Conservation (phyloP, 768 basidiomycete species). For the Xerocomellus chrysenteron region DNA sequence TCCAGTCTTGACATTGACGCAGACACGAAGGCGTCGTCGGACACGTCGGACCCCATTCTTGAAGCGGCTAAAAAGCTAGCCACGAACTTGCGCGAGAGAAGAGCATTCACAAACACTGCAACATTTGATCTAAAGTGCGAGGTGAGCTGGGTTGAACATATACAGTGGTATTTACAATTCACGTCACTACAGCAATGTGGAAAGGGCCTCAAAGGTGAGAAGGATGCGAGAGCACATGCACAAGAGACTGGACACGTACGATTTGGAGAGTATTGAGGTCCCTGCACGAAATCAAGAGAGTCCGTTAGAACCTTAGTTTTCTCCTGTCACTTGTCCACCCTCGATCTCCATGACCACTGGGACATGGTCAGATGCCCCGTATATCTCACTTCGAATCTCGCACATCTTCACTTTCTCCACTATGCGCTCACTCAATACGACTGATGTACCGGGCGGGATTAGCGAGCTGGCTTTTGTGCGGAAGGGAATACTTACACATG, state of each 20-base stretch:
- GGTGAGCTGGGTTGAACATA: slow-evolving; percentile 39
- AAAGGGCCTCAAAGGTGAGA: slow-evolving; percentile 88
- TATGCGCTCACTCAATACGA: slow-evolving; percentile 73
- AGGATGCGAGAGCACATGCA: slow-evolving; percentile 87
- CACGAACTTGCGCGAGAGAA: slow-evolving; percentile 66
- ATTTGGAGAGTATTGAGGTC: slow-evolving; percentile 77
- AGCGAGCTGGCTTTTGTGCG: neutral
- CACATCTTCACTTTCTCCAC: slow-evolving; percentile 68
- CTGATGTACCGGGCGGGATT: slow-evolving; percentile 36
- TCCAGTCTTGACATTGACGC: slow-evolving; percentile 24
- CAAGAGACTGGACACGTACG: slow-evolving; percentile 79
- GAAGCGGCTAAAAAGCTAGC: slow-evolving; percentile 71
- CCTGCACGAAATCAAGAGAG: neutral
- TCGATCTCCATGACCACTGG: slow-evolving; percentile 78
- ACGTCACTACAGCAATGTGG: slow-evolving; percentile 62
- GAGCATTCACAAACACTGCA: slow-evolving; percentile 86
- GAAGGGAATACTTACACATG: slow-evolving; percentile 55
- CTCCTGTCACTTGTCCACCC: slow-evolving; percentile 35
- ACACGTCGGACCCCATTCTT: slow-evolving; percentile 54
- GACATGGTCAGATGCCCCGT: slow-evolving; percentile 85
- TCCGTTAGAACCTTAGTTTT: neutral
- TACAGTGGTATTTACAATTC: slow-evolving; percentile 5
- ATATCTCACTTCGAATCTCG: slow-evolving; percentile 83
- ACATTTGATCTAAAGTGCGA: slow-evolving; percentile 91
- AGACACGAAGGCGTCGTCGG: slow-evolving; percentile 24